Conservation (phyloP, 192 early-diverging fungal species). For the Coemansia sp. region DNA sequence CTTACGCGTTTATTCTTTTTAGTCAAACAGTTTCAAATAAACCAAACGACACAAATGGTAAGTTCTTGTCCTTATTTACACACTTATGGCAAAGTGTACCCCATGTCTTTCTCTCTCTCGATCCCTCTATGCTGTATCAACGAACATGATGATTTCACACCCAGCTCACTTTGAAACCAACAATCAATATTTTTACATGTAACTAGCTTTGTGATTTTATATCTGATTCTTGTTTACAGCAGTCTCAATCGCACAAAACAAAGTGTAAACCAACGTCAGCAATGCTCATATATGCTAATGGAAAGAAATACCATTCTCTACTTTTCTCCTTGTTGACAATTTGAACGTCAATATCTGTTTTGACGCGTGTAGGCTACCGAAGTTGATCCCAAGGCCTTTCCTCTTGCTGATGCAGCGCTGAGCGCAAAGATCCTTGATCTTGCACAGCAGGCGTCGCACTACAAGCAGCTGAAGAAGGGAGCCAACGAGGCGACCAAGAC, state of each 20-base stretch:
- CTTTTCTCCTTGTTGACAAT: background rate
- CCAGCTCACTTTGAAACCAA: conserved; percentile 52
- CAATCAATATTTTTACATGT: conserved; percentile 35
- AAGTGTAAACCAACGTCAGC: background rate
- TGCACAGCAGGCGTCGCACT: conserved; percentile 98
- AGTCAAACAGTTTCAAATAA: conserved; percentile 6
- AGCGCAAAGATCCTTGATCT: conserved; percentile 94
- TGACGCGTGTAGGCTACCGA: conserved; percentile 19
- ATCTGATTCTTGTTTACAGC: conserved; percentile 4
- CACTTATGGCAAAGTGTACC: background rate
- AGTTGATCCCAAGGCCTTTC: conserved; percentile 71
- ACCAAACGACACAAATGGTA: conserved; percentile 9
- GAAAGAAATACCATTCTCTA: background rate
- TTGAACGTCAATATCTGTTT: background rate
- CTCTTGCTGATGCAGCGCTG: conserved; percentile 87
- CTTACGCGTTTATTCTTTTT: conserved; percentile 4
- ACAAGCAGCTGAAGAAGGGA: conserved; percentile 99
- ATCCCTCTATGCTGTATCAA: background rate
- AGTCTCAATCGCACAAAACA: conserved; percentile 2
- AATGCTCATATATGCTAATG: background rate
- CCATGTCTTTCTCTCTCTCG: too few species aligned
- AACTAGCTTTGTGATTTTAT: conserved; percentile 34
- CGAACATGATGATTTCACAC: conserved; percentile 51
- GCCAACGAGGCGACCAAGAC: conserved; percentile 99
- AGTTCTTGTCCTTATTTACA: background rate